Evolutionary conservation across 1,139 yeast genomes (phyloP).

Genomic region (Entelexis paramagnoliae): DNA sequence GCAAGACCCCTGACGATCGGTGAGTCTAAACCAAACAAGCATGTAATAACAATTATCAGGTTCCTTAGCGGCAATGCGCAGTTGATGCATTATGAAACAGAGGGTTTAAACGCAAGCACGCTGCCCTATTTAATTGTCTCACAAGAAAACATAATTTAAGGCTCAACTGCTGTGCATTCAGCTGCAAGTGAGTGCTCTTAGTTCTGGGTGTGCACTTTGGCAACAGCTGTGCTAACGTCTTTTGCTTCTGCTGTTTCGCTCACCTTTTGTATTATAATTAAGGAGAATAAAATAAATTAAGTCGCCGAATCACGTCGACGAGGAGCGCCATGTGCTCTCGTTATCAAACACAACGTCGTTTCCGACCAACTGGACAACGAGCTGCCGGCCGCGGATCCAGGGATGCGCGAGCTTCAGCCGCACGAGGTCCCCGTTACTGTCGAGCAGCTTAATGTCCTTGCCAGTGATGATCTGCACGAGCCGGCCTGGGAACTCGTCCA

Average conservation of each 20-base stretch:
- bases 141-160: no score
- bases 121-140: no score
- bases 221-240: no score
- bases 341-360: constrained; percentile 13
- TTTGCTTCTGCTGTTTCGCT: no score
- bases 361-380: constrained; percentile 34
- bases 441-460: constrained; percentile 45
- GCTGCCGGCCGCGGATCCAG: constrained; percentile 50
- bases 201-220: no score
- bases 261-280: neutral
- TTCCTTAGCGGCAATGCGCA: neutral
- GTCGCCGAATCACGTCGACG: constrained; percentile 7
- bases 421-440: constrained; percentile 34
- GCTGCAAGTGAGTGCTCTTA: no score
- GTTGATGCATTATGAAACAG: no score
- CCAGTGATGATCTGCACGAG: constrained; percentile 69
- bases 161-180: no score
- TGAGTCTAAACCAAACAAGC: no score
- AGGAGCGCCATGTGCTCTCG: constrained; percentile 17
- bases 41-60: no score
- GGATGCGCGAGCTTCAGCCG: constrained; percentile 54
- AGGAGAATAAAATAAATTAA: neutral
- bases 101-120: no score
- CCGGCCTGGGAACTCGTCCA: constrained; percentile 34
- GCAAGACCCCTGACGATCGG: constrained; percentile 4